These are phyloP conservation scores for Phytophthora aleatoria DNA, from an alignment of 352 stramenopile genomes.

Conservation along the genomic window DNA sequence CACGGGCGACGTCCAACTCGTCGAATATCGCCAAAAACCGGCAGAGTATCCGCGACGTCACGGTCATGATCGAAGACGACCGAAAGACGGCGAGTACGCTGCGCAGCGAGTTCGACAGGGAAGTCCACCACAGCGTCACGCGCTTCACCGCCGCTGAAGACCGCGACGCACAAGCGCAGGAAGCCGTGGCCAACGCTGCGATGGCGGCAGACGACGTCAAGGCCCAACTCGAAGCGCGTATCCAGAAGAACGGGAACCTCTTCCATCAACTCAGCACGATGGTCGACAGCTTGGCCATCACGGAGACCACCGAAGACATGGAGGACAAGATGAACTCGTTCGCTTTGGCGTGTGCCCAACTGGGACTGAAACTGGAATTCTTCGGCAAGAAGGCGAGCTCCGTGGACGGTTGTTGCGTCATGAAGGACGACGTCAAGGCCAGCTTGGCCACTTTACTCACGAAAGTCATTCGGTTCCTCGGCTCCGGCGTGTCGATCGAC, in stretches of 20 bases:
- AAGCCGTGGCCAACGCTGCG: conserved; percentile 35
- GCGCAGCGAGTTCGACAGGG: conserved; percentile 34
- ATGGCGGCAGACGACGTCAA: conserved; percentile 33
- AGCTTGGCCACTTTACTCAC: conserved; percentile 55
- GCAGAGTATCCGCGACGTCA: conserved; percentile 45
- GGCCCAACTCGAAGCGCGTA: conserved; percentile 41
- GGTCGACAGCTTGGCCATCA: conserved; percentile 65
- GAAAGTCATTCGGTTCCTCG: conserved; percentile 65
- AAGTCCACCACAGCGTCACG: conserved; percentile 25
- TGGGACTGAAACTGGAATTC: conserved; percentile 62
- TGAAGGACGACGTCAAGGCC: conserved; percentile 33
- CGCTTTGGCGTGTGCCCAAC: conserved; percentile 48
- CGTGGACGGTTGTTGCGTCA: conserved; percentile 19
- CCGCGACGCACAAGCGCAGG: conserved; percentile 37
- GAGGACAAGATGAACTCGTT: conserved; percentile 64
- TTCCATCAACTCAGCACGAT: conserved; percentile 73
- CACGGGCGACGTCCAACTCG: conserved; percentile 39
- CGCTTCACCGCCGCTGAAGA: conserved; percentile 35
- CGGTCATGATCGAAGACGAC: conserved; percentile 38
- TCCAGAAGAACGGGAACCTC: conserved; percentile 61
- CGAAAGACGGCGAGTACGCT: conserved; percentile 30
- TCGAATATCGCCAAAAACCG: conserved; percentile 53
- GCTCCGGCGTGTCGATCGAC: conserved; percentile 58
- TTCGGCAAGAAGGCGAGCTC: conserved; percentile 38
- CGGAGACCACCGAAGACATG: conserved; percentile 58